Evolutionary conservation across 495 filamentous ascomycete genomes (phyloP).

Genomic region (Hypoxylon cercidicola): DNA sequence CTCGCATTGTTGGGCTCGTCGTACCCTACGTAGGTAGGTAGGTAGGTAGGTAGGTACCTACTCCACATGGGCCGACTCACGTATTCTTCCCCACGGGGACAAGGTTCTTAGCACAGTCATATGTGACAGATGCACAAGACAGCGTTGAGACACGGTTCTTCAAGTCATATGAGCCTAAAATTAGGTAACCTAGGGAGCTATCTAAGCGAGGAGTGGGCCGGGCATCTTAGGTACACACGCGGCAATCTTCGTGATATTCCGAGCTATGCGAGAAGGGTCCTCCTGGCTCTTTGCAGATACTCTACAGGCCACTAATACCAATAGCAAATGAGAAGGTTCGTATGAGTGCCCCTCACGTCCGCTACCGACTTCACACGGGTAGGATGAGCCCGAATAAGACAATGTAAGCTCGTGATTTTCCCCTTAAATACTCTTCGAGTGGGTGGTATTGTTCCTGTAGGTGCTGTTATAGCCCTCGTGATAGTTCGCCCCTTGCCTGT

Average conservation of each 20-base stretch:
- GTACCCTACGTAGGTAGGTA: too few species aligned
- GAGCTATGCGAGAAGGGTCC: neutral
- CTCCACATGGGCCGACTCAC: neutral
- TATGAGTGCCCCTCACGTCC: too few species aligned
- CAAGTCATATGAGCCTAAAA: slow-evolving; percentile 2
- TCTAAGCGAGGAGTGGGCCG: neutral
- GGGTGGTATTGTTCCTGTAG: neutral
- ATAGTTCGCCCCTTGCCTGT: neutral
- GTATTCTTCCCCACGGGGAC: neutral
- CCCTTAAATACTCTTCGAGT: neutral
- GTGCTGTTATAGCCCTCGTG: neutral
- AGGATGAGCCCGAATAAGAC: too few species aligned
- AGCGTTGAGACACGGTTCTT: neutral
- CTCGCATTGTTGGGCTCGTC: too few species aligned
- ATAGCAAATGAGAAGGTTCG: too few species aligned
- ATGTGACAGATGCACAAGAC: too few species aligned
- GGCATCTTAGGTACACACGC: neutral
- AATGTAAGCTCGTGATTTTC: too few species aligned
- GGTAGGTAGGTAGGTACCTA: neutral
- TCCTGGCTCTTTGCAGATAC: neutral
- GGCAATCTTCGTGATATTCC: neutral
- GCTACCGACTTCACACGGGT: too few species aligned
- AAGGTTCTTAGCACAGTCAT: neutral
- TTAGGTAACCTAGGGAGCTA: neutral
- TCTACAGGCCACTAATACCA: neutral